Base-by-base conservation (phyloP, 129 eudicot genomes). In the Escallonia rubra region DNA sequence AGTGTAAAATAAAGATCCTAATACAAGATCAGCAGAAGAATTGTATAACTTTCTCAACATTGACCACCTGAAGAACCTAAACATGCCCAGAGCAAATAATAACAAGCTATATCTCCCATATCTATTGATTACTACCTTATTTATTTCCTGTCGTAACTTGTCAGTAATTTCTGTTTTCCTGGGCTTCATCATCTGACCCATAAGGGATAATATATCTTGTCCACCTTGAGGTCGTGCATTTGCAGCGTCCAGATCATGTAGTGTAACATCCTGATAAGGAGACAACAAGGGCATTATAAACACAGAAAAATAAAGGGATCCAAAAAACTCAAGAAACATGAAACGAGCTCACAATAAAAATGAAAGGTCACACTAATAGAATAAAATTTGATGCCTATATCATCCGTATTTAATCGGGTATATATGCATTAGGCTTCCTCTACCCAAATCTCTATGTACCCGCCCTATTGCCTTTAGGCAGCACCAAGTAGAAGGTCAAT, bases 131-230 rank as follows among this genome's bases (percentile, higher is more conserved):
- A 59, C 15, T 62, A 89, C 99, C 97, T 94, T 89, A 59, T 94
- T 94, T 42, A 94, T 89, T 79, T 94, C 99, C 72, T 94, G 99
- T 9, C 99, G 77, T 71, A 94, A 77, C 76, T 94, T 94, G 62
- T 94, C 99, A 3, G 99, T 94, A 41, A 94, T 90, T 81, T 94
- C 99, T 11, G 96, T 94, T 82, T 94, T 94, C 72, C 97, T 72
- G 6, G 97, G 99, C 79, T 90, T 94, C 99, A 94, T 89, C 99
- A 94, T 94, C 76, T 94, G 99, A 61, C 99, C 97, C 99, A 94
- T 94, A 50, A 94, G 81, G 45, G 99, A 94, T 72, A 94, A 59
- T 72, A 94, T 90, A 82, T 94, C 99, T 79, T 94, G 99, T 16
- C 99, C 99, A 10, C 99, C 99, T 89, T 94, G 99, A 49, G 99